Evolutionary conservation across 306 rosid genomes (phyloP), one percentile per base, ranked within the genome.

Genomic region (Sicyos edulis): DNA sequence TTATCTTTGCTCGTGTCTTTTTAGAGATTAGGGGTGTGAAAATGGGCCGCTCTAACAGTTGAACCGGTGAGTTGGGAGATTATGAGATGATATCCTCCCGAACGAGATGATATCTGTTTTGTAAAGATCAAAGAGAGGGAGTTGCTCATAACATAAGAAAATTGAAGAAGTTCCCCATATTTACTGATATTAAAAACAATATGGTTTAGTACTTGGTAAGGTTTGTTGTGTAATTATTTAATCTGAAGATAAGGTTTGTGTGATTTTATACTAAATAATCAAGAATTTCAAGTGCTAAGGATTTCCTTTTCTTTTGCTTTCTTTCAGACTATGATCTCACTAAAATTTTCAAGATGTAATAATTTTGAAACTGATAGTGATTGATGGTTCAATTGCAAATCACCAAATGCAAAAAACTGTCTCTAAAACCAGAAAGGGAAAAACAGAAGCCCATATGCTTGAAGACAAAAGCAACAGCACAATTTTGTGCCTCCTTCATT

Each of bases 361-460:
- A 20, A 45, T 50, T 66, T 67, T 47, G 56, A 67, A 13, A 67
- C 40, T 47, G 71, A 65, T 65, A 19, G 71, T 65, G 71, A 65
- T 65, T 20, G 71, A 65, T 65, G 71, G 54, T 65, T 42, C 17
- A 32, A 65, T 65, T 19, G 54, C 34, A 11, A 64, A 19, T 53
- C 53, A 19, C 16, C 71, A 42, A 64, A 42, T 64, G 32, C n/a
- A 64, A 19, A 55, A 10, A 20, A 8, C n/a, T 11, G 34, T 10
- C 19, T 51, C 21, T 1, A 67, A 68, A 14, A 22, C 22, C 14
- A 49, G 72, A 21, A 7, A 26, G 67, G 56, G 32, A 45, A 67
- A 14, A 20, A 21, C 9, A 40, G 54, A 12, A 66, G 71, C 55
- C 34, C 12, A 20, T 66, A 10, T 44, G 57, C 72, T 68, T 49